Evolutionary conservation across 164 flowering plant genomes (phyloP), one percentile per base, ranked within the genome.

Genomic region (Magnolia kwangsiensis): DNA sequence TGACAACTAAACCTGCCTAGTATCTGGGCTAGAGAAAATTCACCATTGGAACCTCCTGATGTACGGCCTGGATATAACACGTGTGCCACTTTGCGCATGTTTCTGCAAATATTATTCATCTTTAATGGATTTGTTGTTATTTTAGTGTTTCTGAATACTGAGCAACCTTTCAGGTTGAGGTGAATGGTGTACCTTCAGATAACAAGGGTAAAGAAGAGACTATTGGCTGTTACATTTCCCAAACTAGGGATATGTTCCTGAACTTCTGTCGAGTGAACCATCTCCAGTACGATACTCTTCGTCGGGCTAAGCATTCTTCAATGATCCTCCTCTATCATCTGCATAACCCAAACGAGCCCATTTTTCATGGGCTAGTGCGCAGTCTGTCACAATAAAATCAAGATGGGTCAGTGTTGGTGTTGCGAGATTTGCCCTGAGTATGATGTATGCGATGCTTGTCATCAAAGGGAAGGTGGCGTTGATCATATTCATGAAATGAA

Each of bases 301-400:
- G 99, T 51, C 89, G 99, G 67, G 99, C 99, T 29, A 96, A 96
- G 79, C 99, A 96, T 83, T 96, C 99, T 19, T 94, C 99, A 18
- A 96, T 96, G 98, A 96, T 96, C 98, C 96, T 96, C 77, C 91
- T 96, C 55, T 96, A 96, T 80, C 99, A 96, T 88, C 97, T 96
- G 71, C 99, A 96, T 73, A 96, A 96, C 81, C 99, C 99, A 50
- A 94, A 98, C 64, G 99, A 95, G 68, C 99, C 98, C 97, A 27
- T 27, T 98, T 65, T 94, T 94, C 86, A 97, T 96, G 67, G 91
- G 91, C 7, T 89, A 93, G 66, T 96, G 99, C 85, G 86, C 89
- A 72, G 71, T 84, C 58, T 96, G 98, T 76, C 87, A 81, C 78
- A 86, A 87, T 67, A 98, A 96, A 82, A 90, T 96, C 75, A 98